Percentiles rank a stretch among this genome's conserved stretches.
phyloP scores from a whole-genome alignment of 2,329 filamentous ascomycete species.

The Alternaria hordeiaustralica region DNA sequence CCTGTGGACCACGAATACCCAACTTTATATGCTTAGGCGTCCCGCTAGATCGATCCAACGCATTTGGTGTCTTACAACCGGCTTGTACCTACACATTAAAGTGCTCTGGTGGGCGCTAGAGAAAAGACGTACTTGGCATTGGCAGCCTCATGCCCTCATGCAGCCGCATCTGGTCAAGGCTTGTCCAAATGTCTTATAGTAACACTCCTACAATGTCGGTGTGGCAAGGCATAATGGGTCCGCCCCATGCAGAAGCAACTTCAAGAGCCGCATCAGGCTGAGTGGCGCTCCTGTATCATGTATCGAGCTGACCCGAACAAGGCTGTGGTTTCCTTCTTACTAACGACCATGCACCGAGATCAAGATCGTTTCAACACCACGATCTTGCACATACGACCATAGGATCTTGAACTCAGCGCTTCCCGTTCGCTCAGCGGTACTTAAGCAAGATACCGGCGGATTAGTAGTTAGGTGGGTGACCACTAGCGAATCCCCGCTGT shows the following conservation, averaged over 20 bases:
- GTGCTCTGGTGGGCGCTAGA: not conserved
- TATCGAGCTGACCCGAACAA: not conserved
- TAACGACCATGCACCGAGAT: not conserved
- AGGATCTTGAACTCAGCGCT: too few relatives aligned
- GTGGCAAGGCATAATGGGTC: not conserved
- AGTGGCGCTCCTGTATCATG: not conserved
- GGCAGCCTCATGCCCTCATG: not conserved
- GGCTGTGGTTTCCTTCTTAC: not conserved
- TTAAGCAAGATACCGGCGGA: too few relatives aligned
- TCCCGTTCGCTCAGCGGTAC: too few relatives aligned
- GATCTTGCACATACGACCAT: too few relatives aligned
- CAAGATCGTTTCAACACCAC: too few relatives aligned
- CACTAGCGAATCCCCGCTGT: too few relatives aligned
- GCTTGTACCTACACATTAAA: not conserved
- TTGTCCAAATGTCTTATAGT: not conserved
- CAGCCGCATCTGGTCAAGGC: not conserved
- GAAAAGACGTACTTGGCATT: not conserved
- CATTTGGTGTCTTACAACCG: not conserved
- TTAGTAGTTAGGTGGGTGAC: too few relatives aligned
- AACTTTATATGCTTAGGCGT: not conserved
- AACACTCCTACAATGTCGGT: not conserved
- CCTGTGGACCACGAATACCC: not conserved
- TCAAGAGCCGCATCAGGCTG: not conserved
- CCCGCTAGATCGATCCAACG: not conserved
- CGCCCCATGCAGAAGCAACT: not conserved